phyloP scores from a whole-genome alignment of 768 basidiomycete species.

The Rossbeevera mucosa region DNA sequence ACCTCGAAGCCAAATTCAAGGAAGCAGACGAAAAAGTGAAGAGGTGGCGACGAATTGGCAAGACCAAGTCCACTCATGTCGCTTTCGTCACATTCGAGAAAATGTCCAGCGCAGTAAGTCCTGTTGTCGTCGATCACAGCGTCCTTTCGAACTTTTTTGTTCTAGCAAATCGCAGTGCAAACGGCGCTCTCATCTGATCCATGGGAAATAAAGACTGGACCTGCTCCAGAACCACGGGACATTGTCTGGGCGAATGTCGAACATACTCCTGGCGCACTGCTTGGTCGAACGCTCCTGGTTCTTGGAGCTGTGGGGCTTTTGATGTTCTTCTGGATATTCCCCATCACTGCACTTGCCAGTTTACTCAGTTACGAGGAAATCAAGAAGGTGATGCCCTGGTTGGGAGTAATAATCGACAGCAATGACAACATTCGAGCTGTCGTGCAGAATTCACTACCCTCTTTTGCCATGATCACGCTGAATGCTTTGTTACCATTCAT shows the following conservation, averaged over 20 bases:
- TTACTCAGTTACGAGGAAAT: conserved; percentile 92
- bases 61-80: conserved; percentile 74
- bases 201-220: conserved; percentile 59
- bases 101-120: conserved; percentile 82
- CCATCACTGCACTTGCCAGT: conserved; percentile 81
- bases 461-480: conserved; percentile 82
- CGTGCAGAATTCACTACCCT: conserved; percentile 92
- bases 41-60: conserved; percentile 63
- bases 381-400: conserved; percentile 83
- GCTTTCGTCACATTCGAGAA: conserved; percentile 98
- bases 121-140: not conserved
- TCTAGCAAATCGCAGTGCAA: conserved; percentile 84
- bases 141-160: not conserved
- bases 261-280: conserved; percentile 51
- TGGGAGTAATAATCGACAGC: conserved; percentile 77
- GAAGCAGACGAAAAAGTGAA: conserved; percentile 82
- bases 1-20: conserved; percentile 74
- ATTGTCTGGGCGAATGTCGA: conserved; percentile 93
- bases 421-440: conserved; percentile 79
- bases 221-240: conserved; percentile 92
- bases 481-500: conserved; percentile 88
- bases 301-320: conserved; percentile 64
- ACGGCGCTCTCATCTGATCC: conserved; percentile 70
- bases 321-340: conserved; percentile 89
- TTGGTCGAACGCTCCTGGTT: conserved; percentile 69